Conservation (phyloP, 805 yeast genomes). For the Candida nonsorbophila region DNA sequence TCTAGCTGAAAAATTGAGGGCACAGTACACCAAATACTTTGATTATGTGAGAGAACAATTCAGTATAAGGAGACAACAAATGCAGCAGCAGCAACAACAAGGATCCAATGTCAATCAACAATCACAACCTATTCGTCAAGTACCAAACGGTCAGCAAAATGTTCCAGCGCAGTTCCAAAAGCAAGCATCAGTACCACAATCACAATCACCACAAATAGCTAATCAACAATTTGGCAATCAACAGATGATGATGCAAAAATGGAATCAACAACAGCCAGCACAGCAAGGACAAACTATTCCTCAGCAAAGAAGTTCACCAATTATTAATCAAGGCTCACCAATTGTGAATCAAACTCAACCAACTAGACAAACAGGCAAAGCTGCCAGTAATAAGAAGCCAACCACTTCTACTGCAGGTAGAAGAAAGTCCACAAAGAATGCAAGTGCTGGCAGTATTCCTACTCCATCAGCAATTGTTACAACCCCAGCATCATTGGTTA, state of each 20-base stretch:
- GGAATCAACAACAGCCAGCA: conserved; percentile 2
- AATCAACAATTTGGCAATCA: no score
- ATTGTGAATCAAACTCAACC: not conserved
- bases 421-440: conserved; percentile 18
- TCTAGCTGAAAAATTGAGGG: conserved; percentile 61
- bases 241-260: no score
- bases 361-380: no score
- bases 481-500: conserved; percentile 33
- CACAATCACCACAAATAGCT: no score
- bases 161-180: conserved; percentile 3
- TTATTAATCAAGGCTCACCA: no score
- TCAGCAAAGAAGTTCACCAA: conserved; percentile 5
- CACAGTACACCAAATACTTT: conserved; percentile 70
- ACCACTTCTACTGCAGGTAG: conserved; percentile 12
- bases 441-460: conserved; percentile 20
- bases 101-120: conserved; percentile 12
- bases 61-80: conserved; percentile 30
- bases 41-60: conserved; percentile 67
- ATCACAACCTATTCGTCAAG: not conserved
- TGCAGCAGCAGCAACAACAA: conserved; percentile 25
- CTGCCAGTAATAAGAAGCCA: conserved; percentile 5
- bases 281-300: conserved; percentile 6
- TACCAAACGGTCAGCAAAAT: conserved; percentile 3
- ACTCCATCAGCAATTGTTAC: conserved; percentile 30
- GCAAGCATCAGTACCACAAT: no score